These are phyloP conservation scores for Salisapilia sapeloensis DNA, from an alignment of 352 stramenopile genomes.

Conservation along the genomic window DNA sequence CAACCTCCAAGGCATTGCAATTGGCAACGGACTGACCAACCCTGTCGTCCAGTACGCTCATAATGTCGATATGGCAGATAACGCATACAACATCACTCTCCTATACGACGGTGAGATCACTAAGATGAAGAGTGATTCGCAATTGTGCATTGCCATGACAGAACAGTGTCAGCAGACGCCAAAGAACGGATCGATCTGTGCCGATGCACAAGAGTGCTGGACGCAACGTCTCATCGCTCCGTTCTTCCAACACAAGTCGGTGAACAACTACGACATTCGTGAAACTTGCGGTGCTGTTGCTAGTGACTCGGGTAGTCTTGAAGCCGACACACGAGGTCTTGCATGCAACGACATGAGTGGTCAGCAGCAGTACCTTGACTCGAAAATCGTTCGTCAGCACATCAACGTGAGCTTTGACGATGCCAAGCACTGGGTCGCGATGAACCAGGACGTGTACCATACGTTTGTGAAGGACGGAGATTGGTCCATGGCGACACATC, in stretches of 20 bases:
- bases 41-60: conserved; percentile 21
- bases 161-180: conserved; percentile 18
- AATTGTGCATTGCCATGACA: conserved; percentile 16
- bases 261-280: conserved; percentile 54
- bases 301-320: too few relatives aligned
- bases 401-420: conserved; percentile 7
- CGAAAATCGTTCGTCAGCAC: conserved; percentile 2
- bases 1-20: conserved; percentile 35
- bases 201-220: conserved; percentile 21
- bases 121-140: conserved; percentile 12
- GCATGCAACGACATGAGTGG: too few relatives aligned
- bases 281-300: conserved; percentile 10
- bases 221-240: conserved; percentile 13
- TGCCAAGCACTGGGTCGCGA: conserved; percentile 49
- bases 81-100: conserved; percentile 52
- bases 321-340: too few relatives aligned
- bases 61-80: conserved; percentile 41
- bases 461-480: conserved; percentile 66
- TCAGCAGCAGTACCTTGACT: conserved; percentile 42
- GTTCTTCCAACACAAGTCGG: conserved; percentile 15
- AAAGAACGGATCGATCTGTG: conserved; percentile 10
- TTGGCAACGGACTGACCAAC: conserved; percentile 41
- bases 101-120: conserved; percentile 14
- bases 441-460: conserved; percentile 77
- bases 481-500: conserved; percentile 86